phyloP scores from a whole-genome alignment of 768 basidiomycete species.

The Tylopilus subfusipes region DNA sequence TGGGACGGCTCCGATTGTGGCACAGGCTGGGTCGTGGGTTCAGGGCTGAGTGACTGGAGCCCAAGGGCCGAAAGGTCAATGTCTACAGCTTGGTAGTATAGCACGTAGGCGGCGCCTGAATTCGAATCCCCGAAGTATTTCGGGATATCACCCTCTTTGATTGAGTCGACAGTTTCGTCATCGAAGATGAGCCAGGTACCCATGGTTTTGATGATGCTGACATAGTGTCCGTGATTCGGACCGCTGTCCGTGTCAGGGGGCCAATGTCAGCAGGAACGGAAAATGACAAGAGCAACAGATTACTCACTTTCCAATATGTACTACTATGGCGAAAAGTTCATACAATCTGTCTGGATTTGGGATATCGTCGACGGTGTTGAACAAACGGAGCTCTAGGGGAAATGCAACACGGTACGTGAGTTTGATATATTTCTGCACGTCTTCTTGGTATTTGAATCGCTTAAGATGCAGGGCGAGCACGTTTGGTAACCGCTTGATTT shows the following conservation, averaged over 20 bases:
- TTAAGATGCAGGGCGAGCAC: slow-evolving; percentile 94
- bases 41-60: slow-evolving; percentile 39
- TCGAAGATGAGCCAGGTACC: slow-evolving; percentile 92
- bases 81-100: slow-evolving; percentile 95
- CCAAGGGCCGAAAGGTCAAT: slow-evolving; percentile 74
- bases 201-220: slow-evolving; percentile 86
- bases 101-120: slow-evolving; percentile 88
- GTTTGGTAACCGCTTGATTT: slow-evolving; percentile 95
- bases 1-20: slow-evolving; percentile 11
- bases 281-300: slow-evolving; percentile 12
- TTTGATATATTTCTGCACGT: slow-evolving; percentile 86
- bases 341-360: slow-evolving; percentile 91
- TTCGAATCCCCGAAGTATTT: slow-evolving; percentile 93
- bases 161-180: slow-evolving; percentile 86
- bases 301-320: slow-evolving; percentile 98
- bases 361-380: slow-evolving; percentile 95
- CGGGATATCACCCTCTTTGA: slow-evolving; percentile 86
- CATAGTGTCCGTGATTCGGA: slow-evolving; percentile 98
- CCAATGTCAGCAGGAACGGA: slow-evolving; percentile 9
- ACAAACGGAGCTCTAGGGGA: slow-evolving; percentile 89
- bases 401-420: slow-evolving; percentile 96
- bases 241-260: slow-evolving; percentile 51
- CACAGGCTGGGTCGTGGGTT: slow-evolving; percentile 18
- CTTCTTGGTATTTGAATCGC: slow-evolving; percentile 98
- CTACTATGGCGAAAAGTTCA: slow-evolving; percentile 92